phyloP scores from a whole-genome alignment of 331 rosid species.

The Quercus tomentella region DNA sequence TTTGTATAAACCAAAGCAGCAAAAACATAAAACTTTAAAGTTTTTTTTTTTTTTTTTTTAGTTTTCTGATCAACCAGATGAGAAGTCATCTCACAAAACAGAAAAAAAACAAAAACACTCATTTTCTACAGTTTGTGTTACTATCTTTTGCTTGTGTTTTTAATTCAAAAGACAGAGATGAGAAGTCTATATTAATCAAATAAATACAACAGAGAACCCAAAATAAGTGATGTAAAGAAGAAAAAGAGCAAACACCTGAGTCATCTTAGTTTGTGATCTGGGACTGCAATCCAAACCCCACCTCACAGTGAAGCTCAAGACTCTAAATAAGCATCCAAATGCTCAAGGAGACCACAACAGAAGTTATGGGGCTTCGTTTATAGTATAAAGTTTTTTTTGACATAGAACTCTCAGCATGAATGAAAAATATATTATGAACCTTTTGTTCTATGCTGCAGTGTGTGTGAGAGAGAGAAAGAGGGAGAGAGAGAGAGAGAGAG shows the following conservation, averaged over 20 bases:
- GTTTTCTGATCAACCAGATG: background rate
- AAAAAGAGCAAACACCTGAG: background rate
- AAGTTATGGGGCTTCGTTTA: background rate
- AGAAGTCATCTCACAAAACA: too few species aligned
- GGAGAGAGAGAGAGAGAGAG: background rate
- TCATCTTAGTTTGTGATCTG: background rate
- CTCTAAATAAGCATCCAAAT: slow-evolving; percentile 1
- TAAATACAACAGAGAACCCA: background rate
- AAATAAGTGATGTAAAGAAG: background rate
- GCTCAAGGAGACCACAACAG: background rate
- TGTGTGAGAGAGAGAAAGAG: background rate
- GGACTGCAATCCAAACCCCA: background rate
- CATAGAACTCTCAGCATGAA: background rate
- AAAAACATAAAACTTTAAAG: background rate
- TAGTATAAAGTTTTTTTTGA: background rate
- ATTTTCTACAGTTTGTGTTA: too few species aligned
- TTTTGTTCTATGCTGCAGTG: background rate
- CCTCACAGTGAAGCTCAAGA: background rate
- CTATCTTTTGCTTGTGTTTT: too few species aligned
- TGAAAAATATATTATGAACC: background rate
- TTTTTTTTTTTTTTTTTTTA: background rate
- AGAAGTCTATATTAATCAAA: background rate
- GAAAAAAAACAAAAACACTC: too few species aligned
- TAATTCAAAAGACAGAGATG: background rate
- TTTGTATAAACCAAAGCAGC: background rate